phyloP scores from a whole-genome alignment of 352 stramenopile genomes.

The Globisporangium sylvaticum region DNA sequence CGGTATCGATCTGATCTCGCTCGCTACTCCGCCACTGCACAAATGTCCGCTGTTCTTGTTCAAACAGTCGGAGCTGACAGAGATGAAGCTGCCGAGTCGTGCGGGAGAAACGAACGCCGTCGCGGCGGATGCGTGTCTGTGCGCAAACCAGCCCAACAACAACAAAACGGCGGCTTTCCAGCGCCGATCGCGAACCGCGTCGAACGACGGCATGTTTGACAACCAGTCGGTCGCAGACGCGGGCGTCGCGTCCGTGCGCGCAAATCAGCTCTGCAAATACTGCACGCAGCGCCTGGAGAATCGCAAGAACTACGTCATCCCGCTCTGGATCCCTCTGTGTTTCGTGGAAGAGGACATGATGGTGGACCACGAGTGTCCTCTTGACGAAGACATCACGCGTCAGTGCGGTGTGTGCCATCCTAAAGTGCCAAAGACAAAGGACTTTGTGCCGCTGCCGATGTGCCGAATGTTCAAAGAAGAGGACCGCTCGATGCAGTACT shows the following conservation, averaged over 20 bases:
- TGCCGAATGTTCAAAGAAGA: slow-evolving; percentile 65
- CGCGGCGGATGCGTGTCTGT: slow-evolving; percentile 39
- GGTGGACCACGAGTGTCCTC: slow-evolving; percentile 55
- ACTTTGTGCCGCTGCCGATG: slow-evolving; percentile 72
- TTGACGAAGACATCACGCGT: slow-evolving; percentile 64
- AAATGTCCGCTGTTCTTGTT: slow-evolving; percentile 98
- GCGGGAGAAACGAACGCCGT: slow-evolving; percentile 30
- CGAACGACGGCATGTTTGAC: slow-evolving; percentile 39
- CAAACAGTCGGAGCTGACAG: slow-evolving; percentile 70
- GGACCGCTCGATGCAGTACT: slow-evolving; percentile 23
- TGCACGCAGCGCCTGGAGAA: slow-evolving; percentile 54
- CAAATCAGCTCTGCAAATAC: slow-evolving; percentile 59
- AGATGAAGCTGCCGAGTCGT: slow-evolving; percentile 49
- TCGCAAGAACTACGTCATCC: slow-evolving; percentile 69
- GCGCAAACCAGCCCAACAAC: slow-evolving; percentile 20
- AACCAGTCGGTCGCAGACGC: slow-evolving; percentile 33
- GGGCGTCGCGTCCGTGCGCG: slow-evolving; percentile 32
- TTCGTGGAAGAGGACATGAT: slow-evolving; percentile 84
- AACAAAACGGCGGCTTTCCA: slow-evolving; percentile 27
- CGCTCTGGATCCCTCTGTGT: slow-evolving; percentile 78
- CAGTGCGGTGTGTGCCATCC: slow-evolving; percentile 63
- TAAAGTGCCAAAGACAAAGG: slow-evolving; percentile 33
- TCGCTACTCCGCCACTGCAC: slow-evolving; percentile 92
- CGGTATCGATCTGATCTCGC: slow-evolving; percentile 97
- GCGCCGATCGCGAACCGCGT: slow-evolving; percentile 38